A percentile compares a stretch with the other conserved stretches of the same genome.
Evolutionary conservation across 1,284 basidiomycete genomes (phyloP).

Genomic region (Porogramme epimiltina): DNA sequence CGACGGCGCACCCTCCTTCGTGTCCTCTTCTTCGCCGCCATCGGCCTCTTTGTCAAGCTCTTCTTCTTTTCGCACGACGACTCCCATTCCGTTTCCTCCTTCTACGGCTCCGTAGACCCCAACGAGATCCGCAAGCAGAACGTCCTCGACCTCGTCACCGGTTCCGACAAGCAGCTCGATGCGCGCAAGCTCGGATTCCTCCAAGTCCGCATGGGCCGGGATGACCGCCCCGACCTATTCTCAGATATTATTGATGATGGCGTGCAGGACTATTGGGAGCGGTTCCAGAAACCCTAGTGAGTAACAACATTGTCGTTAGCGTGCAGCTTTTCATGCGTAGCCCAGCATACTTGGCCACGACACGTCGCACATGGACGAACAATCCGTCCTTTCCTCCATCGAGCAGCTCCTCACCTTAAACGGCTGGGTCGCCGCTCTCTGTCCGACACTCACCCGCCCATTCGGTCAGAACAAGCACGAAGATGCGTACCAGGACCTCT

Average conservation of each 20-base stretch:
- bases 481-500: conserved; percentile 86
- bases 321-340: conserved; percentile 1
- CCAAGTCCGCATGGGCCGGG: conserved; percentile 83
- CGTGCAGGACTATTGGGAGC: conserved; percentile 84
- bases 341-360: conserved; percentile 76
- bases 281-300: conserved; percentile 88
- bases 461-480: conserved; percentile 88
- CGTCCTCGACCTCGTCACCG: conserved; percentile 83
- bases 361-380: conserved; percentile 85
- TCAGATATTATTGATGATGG: conserved; percentile 76
- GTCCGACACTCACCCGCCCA: conserved; percentile 86
- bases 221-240: conserved; percentile 82
- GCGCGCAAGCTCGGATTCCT: conserved; percentile 85
- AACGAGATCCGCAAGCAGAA: conserved; percentile 76
- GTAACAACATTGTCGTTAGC: conserved; percentile 32
- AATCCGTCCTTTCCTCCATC: conserved; percentile 83
- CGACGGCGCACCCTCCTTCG: conserved; percentile 40
- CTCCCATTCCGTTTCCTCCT: conserved; percentile 30
- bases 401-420: conserved; percentile 91
- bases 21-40: conserved; percentile 33
- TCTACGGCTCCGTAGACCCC: conserved; percentile 31
- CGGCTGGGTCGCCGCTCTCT: conserved; percentile 98
- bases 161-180: conserved; percentile 84
- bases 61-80: conserved; percentile 47
- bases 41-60: conserved; percentile 40